Evolutionary conservation across 2,329 filamentous ascomycete species (phyloP), one percentile per base, ranked within the genome.

Genomic region (Apiospora kogelbergensis): DNA sequence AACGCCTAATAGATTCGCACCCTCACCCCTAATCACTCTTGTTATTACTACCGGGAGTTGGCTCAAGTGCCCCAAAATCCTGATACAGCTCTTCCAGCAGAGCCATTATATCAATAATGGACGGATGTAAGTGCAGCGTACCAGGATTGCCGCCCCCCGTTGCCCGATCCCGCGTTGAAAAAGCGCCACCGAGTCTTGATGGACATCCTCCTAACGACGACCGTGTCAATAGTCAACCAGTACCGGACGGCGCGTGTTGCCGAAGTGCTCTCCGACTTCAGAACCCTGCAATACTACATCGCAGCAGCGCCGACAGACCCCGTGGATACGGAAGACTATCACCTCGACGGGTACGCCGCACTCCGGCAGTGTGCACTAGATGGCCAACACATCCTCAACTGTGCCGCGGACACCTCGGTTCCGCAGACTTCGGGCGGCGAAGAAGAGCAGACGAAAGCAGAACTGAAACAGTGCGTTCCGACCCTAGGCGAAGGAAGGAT

Each of bases 351-450:
- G 26, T 91, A 88, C 88, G 83, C 85, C 5, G 84, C 84, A 20
- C 80, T 91, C 66, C 85, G 89, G 53, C 89, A 91, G 79, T 90
- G 88, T 79, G 82, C 84, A 66, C 75, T 89, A 53, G 89, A 91
- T 73, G 89, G 89, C 7, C 88, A 89, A 75, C 84, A 89, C 78
- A 90, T 91, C 72, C 83, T 91, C 71, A 88, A 90, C 75, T 88
- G 86, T 74, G 88, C 87, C 26, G 88, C 88, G 48, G 89, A 91
- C 77, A 88, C 88, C 20, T 83, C 82, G 67, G 88, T 90, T 15
- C 88, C 88, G 4, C 79, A 81, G 60, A 78, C 84, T 63, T 78
- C 77, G 63, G 88, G 87, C 67, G 86, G 86, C 13, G 83, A 85
- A 68, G 83, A 85, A 26, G 89, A 91, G 77, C 89, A 91, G 77